These are phyloP conservation scores for Aspergillus oerlinghausenensis DNA, from an alignment of 2,329 filamentous ascomycete genomes.

Conservation along the genomic window DNA sequence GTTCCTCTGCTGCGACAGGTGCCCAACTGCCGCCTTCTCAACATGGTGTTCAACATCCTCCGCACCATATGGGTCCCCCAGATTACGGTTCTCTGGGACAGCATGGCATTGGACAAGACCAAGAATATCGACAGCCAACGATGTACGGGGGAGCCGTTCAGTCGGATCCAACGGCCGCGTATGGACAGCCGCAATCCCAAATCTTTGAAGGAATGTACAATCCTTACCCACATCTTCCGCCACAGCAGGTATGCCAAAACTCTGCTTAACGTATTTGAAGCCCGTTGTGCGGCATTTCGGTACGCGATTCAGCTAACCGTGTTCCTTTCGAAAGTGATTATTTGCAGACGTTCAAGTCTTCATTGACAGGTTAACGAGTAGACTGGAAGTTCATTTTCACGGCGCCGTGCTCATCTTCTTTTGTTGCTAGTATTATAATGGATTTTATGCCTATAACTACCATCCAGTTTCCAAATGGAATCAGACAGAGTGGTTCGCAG, in stretches of 20 bases:
- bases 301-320: neutral
- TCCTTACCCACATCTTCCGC: constrained; percentile 68
- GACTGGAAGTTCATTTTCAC: neutral
- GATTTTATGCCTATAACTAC: neutral
- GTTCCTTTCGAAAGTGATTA: neutral
- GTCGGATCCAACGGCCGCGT: constrained; percentile 63
- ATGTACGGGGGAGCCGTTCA: constrained; percentile 83
- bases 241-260: constrained; percentile 65
- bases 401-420: neutral
- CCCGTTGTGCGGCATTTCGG: neutral
- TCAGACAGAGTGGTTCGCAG: neutral
- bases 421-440: neutral
- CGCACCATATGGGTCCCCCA: constrained; percentile 53
- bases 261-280: neutral
- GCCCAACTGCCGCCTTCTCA: constrained; percentile 39
- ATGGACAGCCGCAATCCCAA: constrained; percentile 67
- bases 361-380: neutral
- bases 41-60: constrained; percentile 50
- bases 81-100: constrained; percentile 57
- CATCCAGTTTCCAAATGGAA: neutral
- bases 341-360: neutral
- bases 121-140: constrained; percentile 73
- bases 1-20: constrained; percentile 34
- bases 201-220: constrained; percentile 90
- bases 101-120: constrained; percentile 62